Percentiles rank a stretch among this genome's conserved stretches.
Conservation (phyloP, 78 protist species). For the Dictyostelium capitatum region DNA sequence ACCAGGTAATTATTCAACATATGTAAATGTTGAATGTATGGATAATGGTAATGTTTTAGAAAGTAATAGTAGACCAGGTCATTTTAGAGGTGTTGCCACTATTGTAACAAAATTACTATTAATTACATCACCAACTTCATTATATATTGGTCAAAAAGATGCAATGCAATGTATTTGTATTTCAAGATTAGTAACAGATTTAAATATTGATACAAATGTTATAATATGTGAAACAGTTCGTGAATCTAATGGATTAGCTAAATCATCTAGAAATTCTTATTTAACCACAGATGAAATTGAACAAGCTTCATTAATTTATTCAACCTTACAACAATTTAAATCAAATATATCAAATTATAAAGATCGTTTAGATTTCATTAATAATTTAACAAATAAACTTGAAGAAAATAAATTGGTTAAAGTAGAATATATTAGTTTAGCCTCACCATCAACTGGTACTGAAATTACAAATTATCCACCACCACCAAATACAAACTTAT, state of each 20-base stretch:
- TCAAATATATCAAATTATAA: background rate
- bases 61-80: slow-evolving; percentile 77
- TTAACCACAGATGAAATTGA: slow-evolving; percentile 55
- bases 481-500: slow-evolving; percentile 7
- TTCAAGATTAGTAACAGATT: slow-evolving; percentile 50
- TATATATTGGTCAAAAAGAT: slow-evolving; percentile 91
- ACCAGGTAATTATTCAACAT: slow-evolving; percentile 7
- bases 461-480: background rate
- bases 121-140: slow-evolving; percentile 68
- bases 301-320: slow-evolving; percentile 46
- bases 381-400: background rate
- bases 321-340: background rate
- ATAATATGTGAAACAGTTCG: slow-evolving; percentile 76
- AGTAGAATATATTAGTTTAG: slow-evolving; percentile 60
- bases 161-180: slow-evolving; percentile 90
- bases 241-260: slow-evolving; percentile 89
- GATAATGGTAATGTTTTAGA: slow-evolving; percentile 17
- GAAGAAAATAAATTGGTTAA: slow-evolving; percentile 18
- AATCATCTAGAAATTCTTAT: slow-evolving; percentile 75
- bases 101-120: slow-evolving; percentile 88
- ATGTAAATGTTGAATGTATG: slow-evolving; percentile 53
- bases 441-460: background rate
- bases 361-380: background rate
- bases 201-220: slow-evolving; percentile 66
- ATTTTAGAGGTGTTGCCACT: slow-evolving; percentile 92